Evolutionary conservation across 805 yeast species (phyloP), one percentile per base, ranked within the genome.

Genomic region (Hermanozyma aechmeae): DNA sequence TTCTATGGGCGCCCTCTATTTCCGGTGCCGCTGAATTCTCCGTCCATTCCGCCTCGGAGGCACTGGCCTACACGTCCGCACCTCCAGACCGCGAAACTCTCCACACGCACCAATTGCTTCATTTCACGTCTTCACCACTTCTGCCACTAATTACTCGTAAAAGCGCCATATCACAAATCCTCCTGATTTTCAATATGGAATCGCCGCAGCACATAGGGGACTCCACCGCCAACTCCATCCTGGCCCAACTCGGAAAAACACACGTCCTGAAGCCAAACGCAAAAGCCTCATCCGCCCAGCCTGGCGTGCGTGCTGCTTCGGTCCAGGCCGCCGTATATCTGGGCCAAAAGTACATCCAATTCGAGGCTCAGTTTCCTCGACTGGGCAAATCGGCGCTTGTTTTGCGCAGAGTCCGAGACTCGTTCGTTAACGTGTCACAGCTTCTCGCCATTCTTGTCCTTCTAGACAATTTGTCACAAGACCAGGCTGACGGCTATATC

Each of bases 201-300:
- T 60, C 67, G 7, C 68, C 68, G 12, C 43, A 59, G 28, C 42
- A 55, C 30, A 44, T 56, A 12, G 68, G 68, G 26, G 68, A 62
- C 40, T 41, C 53, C 29, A 62, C 68, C 32, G 53, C 67, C 22
- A 51, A 50, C 35, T 56, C 62, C 22, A 62, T 62, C 14, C 53
- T 48, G 38, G 44, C 49, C 38, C 50, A 52, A 23, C 49, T 62
- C 23, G 44, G 38, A 24, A 55, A 51, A 15, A 61, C 69, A 5
- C 66, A 58, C 32, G 35, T 62, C 18, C 40, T 39, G 21, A 37
- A 43, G 11, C 38, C 53, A n/a, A 30, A 14, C 15, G 11, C 5
- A 13, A 15, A 7, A 13, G 12, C 17, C 20, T 14, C 18, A n/a
- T n/a, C n/a, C n/a, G 3, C 26, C 35, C 19, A 18, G 11, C 15